phyloP scores from a whole-genome alignment of 2,329 filamentous ascomycete species.

The Rutstroemia sp. region DNA sequence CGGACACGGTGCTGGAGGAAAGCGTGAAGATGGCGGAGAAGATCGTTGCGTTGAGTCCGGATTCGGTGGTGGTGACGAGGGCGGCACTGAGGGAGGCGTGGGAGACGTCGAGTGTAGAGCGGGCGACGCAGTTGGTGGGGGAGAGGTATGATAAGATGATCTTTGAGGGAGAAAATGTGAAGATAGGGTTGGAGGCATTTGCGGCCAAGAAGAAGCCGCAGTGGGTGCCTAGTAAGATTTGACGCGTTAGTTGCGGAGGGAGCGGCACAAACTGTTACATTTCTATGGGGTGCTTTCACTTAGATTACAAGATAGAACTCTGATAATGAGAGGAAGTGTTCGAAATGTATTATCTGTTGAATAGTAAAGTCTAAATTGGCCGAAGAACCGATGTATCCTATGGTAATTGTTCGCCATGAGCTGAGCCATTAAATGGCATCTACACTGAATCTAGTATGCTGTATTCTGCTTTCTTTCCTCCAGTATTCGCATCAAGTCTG shows the following conservation, averaged over 20 bases:
- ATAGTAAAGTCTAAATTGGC: too few species aligned
- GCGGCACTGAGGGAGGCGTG: constrained; percentile 65
- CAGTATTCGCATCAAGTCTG: too few species aligned
- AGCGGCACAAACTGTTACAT: too few species aligned
- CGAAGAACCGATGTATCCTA: too few species aligned
- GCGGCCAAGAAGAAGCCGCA: constrained; percentile 63
- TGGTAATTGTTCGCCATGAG: too few species aligned
- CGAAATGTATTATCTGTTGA: too few species aligned
- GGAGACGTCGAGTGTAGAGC: constrained; percentile 53
- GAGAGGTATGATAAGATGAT: constrained; percentile 47
- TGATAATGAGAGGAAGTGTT: too few species aligned
- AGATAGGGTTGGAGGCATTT: constrained; percentile 67
- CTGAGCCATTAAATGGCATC: too few species aligned
- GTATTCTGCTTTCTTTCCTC: too few species aligned
- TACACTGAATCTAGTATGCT: too few species aligned
- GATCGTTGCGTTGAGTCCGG: constrained; percentile 61
- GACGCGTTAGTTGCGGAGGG: neutral
- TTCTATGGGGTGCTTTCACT: too few species aligned
- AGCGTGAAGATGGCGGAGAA: constrained; percentile 54
- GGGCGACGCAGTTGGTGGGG: constrained; percentile 50
- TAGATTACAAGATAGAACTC: too few species aligned
- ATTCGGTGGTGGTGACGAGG: constrained; percentile 64
- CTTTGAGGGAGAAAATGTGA: constrained; percentile 61
- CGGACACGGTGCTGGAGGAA: constrained; percentile 40
- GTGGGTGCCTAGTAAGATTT: constrained; percentile 60